Conservation (phyloP, 1,284 basidiomycete species). For the Lentinula novae-zelandiae region DNA sequence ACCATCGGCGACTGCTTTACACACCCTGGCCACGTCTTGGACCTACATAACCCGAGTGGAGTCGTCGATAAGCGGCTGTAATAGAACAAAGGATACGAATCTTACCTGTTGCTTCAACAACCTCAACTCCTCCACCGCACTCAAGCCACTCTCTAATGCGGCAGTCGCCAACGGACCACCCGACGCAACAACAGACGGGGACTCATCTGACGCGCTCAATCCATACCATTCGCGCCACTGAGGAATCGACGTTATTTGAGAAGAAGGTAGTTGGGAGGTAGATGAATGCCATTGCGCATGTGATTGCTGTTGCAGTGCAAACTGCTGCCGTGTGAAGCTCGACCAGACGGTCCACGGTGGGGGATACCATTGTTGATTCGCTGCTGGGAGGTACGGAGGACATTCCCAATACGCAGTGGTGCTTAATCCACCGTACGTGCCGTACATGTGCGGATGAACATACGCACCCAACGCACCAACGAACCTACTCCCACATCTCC, state of each 20-base stretch:
- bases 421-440: not conserved
- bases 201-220: not conserved
- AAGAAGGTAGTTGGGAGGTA: not conserved
- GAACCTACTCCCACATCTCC: slow-evolving; percentile 6
- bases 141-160: slow-evolving; percentile 48
- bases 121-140: slow-evolving; percentile 64
- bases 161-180: slow-evolving; percentile 38
- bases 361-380: not conserved
- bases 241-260: not conserved
- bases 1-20: slow-evolving; percentile 92
- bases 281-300: not conserved
- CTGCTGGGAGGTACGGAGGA: not conserved
- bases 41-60: slow-evolving; percentile 36
- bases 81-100: no score
- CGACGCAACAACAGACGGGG: slow-evolving; percentile 9
- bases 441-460: not conserved
- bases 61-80: no score
- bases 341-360: not conserved
- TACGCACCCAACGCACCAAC: not conserved
- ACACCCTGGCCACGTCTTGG: slow-evolving; percentile 83
- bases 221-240: not conserved
- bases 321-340: not conserved
- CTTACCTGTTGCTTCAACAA: slow-evolving; percentile 71
- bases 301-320: not conserved
- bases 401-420: not conserved